These are phyloP conservation scores for Yamadazyma epiphylla DNA, from an alignment of 1,139 yeast species.

Conservation along the genomic window DNA sequence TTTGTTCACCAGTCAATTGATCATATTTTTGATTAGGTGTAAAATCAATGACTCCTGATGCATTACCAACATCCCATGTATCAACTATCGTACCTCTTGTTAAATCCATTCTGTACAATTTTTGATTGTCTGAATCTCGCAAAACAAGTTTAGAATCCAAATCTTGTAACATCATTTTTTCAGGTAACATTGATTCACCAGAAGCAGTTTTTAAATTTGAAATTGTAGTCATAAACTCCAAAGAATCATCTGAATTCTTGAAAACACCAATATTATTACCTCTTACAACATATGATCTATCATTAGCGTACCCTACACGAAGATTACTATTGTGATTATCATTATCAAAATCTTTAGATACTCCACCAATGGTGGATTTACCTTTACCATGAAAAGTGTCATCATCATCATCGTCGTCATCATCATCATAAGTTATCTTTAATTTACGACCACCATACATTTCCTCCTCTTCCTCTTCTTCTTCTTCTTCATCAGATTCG, in stretches of 20 bases:
- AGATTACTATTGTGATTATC: slow-evolving; percentile 59
- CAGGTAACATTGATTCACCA: slow-evolving; percentile 57
- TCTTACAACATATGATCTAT: slow-evolving; percentile 74
- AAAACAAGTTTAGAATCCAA: slow-evolving; percentile 67
- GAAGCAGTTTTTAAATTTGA: slow-evolving; percentile 50
- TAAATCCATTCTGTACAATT: slow-evolving; percentile 69
- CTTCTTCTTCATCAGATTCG: slow-evolving; percentile 15
- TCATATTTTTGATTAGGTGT: slow-evolving; percentile 71
- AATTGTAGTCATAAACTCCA: slow-evolving; percentile 67
- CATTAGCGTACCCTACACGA: slow-evolving; percentile 66
- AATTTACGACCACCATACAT: too few species aligned
- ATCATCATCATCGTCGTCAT: slow-evolving; percentile 19
- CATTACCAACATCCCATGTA: slow-evolving; percentile 59
- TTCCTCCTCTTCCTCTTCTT: slow-evolving; percentile 14
- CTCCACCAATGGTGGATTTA: too few species aligned
- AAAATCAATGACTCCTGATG: slow-evolving; percentile 46
- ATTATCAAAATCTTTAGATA: too few species aligned
- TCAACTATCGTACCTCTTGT: slow-evolving; percentile 78
- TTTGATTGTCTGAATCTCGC: slow-evolving; percentile 45
- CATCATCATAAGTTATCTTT: slow-evolving; percentile 4
- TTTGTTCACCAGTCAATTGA: slow-evolving; percentile 69
- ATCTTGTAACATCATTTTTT: slow-evolving; percentile 69
- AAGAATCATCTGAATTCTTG: slow-evolving; percentile 49
- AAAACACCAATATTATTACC: slow-evolving; percentile 82
- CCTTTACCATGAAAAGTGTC: slow-evolving; percentile 17